phyloP scores from a whole-genome alignment of 305 asterid genomes.

The Fraxinus paxiana region DNA sequence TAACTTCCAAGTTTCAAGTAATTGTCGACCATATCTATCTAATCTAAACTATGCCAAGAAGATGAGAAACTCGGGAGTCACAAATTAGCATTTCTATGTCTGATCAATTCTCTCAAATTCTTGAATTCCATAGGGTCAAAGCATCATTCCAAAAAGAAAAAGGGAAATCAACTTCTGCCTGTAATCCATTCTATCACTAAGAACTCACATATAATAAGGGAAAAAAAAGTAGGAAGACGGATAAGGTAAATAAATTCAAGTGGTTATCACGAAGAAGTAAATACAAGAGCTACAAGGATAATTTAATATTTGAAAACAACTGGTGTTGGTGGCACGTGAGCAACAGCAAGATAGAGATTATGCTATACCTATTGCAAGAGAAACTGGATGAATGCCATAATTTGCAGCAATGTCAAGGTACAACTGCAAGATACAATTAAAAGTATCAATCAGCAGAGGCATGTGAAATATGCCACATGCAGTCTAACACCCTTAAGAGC shows the following conservation, averaged over 20 bases:
- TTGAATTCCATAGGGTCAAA: constrained; percentile 2
- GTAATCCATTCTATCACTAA: not conserved
- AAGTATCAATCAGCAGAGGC: constrained; percentile 22
- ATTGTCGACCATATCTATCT: constrained; percentile 12
- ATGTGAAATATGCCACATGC: not conserved
- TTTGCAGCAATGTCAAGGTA: constrained; percentile 52
- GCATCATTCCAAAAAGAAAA: not conserved
- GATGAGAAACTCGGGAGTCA: not conserved
- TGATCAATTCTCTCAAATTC: not conserved
- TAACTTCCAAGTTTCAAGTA: not conserved
- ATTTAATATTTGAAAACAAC: not conserved
- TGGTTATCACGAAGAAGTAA: constrained; percentile 3
- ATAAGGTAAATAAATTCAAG: not conserved
- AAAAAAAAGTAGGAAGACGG: not conserved
- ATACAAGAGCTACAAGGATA: constrained; percentile 7
- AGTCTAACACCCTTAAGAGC: constrained; percentile 14
- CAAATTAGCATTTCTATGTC: not conserved
- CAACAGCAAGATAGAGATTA: not conserved
- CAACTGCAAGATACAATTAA: constrained; percentile 40
- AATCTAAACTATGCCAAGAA: not conserved
- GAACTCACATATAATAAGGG: not conserved
- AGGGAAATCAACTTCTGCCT: not conserved
- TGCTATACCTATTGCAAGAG: constrained; percentile 70
- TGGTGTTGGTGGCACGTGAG: not conserved
- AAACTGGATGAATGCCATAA: constrained; percentile 65